Evolutionary conservation across 495 filamentous ascomycete species (phyloP), one percentile per base, ranked within the genome.

Genomic region (Rusavskia elegans): DNA sequence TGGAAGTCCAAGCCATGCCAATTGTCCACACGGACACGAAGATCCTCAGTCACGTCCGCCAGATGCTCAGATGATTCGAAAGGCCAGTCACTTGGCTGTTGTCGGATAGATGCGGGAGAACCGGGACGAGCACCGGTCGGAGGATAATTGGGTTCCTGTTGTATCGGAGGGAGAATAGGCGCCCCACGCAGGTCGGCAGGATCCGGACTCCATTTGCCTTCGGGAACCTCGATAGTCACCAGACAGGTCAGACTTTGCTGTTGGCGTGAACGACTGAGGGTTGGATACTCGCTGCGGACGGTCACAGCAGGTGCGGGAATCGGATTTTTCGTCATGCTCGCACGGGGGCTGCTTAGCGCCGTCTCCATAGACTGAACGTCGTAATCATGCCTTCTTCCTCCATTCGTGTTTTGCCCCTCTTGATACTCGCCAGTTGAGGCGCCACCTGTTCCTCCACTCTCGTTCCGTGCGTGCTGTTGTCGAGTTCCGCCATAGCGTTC

Each of bases 1-100:
- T 78, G 74, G 63, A 96, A 97, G 61, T 99, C 93, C n/a, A 97
- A 72, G 0, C 92, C 93, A 64, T 99, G 92, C 92, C 92, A 99
- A 58, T 99, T 96, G 55, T 99, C 92, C 19, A 97, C 92, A 36
- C 87, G 80, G 41, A 73, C 77, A 45, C 85, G 81, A 53, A 99
- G 67, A 56, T 83, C 85, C 61, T 97, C 89, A 2, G 89, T 93
- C 60, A 95, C 82, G 52, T 87, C 83, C 32, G 88, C 81, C 53
- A 98, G 62, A 13, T 78, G 80, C 58, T 93, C 87, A 13, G 63
- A 61, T 21, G 75, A 66, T 55, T 83, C 78, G 55, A 66, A 66
- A 60, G 41, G 64, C 61, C 49, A 63, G 27, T 59, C 61, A 13
- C 3, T 46, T 46, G 44, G 44, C 50, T 45, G 19, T 59, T 59